A percentile compares a stretch with the other conserved stretches of the same genome.
Evolutionary conservation across 139 green algal genomes (phyloP).

Genomic region (Desmodesmus armatus): DNA sequence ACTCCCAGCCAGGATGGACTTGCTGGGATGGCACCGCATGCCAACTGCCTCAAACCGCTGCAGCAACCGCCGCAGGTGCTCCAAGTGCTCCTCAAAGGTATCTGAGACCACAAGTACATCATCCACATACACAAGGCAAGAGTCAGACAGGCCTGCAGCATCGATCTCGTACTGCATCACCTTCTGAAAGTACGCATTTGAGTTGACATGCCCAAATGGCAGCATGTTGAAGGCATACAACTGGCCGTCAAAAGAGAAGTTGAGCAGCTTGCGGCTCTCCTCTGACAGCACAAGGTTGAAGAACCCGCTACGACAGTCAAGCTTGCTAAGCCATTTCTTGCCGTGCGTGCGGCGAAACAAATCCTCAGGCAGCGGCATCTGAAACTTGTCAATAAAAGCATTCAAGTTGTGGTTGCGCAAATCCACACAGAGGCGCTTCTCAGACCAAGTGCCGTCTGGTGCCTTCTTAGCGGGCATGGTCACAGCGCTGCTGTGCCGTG

Average conservation of each 20-base stretch:
- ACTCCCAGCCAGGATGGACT: conserved; percentile 23
- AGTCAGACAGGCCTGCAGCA: conserved; percentile 2
- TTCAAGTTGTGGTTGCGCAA: conserved; percentile 38
- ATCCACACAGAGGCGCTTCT: conserved; percentile 43
- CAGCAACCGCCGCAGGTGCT: conserved; percentile 46
- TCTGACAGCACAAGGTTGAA: conserved; percentile 29
- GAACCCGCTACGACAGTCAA: conserved; percentile 51
- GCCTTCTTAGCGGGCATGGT: too few species aligned
- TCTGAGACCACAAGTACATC: conserved; percentile 10
- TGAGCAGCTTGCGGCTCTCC: background rate
- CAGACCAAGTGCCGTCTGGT: too few species aligned
- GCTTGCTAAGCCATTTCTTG: conserved; percentile 42
- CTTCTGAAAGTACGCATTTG: conserved; percentile 31
- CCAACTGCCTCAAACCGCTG: background rate
- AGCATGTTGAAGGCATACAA: conserved; percentile 22
- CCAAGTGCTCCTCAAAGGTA: conserved; percentile 16
- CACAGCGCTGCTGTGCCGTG: too few species aligned
- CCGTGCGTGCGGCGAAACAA: conserved; percentile 15
- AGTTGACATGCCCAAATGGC: conserved; percentile 46
- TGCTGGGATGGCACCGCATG: conserved; percentile 42
- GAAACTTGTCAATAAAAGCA: conserved; percentile 23
- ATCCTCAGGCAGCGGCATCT: conserved; percentile 40
- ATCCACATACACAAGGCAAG: conserved; percentile 44
- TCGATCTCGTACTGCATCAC: conserved; percentile 41
- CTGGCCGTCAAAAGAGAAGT: conserved; percentile 42